These are phyloP conservation scores for Scytalidium lignicola DNA, from an alignment of 2,329 filamentous ascomycete genomes.

Conservation along the genomic window DNA sequence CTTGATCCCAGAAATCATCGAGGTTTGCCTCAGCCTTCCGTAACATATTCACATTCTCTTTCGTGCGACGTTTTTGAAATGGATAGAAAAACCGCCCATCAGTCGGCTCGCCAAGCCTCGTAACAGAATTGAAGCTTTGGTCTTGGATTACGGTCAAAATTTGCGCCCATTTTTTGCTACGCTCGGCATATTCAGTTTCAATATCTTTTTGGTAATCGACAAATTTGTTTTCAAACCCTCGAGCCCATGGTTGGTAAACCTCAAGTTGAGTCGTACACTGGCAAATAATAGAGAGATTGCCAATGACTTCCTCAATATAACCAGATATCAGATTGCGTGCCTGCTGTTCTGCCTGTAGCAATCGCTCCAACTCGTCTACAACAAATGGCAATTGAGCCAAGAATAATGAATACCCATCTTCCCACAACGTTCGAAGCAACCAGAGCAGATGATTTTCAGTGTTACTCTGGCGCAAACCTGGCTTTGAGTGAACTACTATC, in stretches of 20 bases:
- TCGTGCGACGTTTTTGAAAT: constrained; percentile 39
- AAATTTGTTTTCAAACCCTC: constrained; percentile 6
- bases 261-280: constrained; percentile 12
- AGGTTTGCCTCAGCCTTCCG: constrained; percentile 41
- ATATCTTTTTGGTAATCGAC: neutral
- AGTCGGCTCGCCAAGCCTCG: constrained; percentile 8
- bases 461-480: neutral
- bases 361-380: constrained; percentile 15
- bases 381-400: constrained; percentile 9
- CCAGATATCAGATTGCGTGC: constrained; percentile 14
- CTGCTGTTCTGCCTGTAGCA: constrained; percentile 10
- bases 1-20: constrained; percentile 39
- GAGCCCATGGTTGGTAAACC: constrained; percentile 16
- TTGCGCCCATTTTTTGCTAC: neutral
- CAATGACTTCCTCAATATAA: constrained; percentile 9
- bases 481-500: constrained; percentile 4
- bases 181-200: neutral
- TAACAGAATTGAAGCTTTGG: neutral
- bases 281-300: constrained; percentile 13
- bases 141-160: neutral
- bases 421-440: constrained; percentile 11
- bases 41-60: constrained; percentile 39
- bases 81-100: constrained; percentile 34
- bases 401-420: constrained; percentile 1
- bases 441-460: constrained; percentile 1